A percentile compares a stretch with the other conserved stretches of the same genome.
Conservation (phyloP, 305 asterid genomes). For the Fraxinus dipetala region DNA sequence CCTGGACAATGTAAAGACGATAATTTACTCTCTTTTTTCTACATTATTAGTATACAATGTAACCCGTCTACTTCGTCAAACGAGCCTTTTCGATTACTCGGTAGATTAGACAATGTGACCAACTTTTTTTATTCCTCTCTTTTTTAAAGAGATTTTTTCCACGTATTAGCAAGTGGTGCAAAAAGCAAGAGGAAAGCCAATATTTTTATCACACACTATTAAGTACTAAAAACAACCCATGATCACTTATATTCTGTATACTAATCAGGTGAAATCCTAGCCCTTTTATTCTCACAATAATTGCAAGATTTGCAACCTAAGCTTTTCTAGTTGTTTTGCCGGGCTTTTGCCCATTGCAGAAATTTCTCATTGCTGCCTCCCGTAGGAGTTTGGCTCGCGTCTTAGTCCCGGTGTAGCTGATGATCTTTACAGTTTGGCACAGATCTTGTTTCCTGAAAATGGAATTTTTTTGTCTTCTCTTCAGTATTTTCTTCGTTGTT, state of each 20-base stretch:
- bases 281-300: neutral
- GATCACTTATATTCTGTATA: neutral
- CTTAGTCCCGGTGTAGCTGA: neutral
- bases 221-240: neutral
- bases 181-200: neutral
- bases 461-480: conserved; percentile 17
- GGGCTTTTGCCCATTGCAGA: neutral
- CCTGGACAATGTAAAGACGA: too few species aligned
- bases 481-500: conserved; percentile 27
- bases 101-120: neutral
- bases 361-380: neutral
- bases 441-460: neutral
- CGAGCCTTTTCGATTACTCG: neutral
- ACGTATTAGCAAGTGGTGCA: neutral
- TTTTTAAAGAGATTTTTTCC: neutral
- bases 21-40: too few species aligned
- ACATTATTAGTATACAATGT: neutral
- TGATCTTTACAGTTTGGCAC: neutral
- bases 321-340: neutral
- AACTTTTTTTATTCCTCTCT: neutral
- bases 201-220: neutral
- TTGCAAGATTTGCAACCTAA: neutral
- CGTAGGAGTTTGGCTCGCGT: neutral
- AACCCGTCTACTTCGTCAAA: neutral
- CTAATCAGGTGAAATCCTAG: neutral